Evolutionary conservation across 148 eudicot genomes (phyloP).

Genomic region (Fagopyrum homotropicum): DNA sequence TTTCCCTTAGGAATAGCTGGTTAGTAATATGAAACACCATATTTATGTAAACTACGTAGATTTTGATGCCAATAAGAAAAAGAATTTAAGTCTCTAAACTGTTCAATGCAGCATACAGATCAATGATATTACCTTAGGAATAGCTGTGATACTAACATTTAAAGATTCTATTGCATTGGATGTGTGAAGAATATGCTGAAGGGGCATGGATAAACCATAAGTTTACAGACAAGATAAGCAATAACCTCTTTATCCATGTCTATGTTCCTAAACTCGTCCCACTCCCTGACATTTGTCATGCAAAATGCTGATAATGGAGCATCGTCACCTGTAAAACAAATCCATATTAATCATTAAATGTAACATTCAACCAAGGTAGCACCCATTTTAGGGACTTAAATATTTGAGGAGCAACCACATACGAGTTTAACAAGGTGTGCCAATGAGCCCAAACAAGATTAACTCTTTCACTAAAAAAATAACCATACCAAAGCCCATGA

Average conservation of each 20-base stretch:
- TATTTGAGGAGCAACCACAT: neutral
- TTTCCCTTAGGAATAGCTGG: no score
- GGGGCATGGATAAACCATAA: slow-evolving; percentile 15
- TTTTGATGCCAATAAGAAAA: neutral
- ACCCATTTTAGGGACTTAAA: neutral
- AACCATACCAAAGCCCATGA: no score
- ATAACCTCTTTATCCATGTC: slow-evolving; percentile 97
- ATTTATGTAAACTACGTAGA: neutral
- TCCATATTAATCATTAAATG: slow-evolving; percentile 17
- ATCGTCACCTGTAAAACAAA: slow-evolving; percentile 63
- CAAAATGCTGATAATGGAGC: slow-evolving; percentile 72
- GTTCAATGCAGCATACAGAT: neutral
- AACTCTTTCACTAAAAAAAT: neutral
- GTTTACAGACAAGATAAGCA: slow-evolving; percentile 22
- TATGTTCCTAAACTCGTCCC: slow-evolving; percentile 86
- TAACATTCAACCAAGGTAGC: neutral
- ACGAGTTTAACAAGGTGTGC: neutral
- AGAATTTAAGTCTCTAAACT: neutral
- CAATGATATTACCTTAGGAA: neutral
- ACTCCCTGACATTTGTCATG: slow-evolving; percentile 66
- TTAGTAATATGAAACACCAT: neutral
- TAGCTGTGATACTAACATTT: neutral
- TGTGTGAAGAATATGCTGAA: neutral
- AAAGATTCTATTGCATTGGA: neutral
- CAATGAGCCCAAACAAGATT: neutral